Percentiles rank a stretch among this genome's conserved stretches.
Evolutionary conservation across 2,329 filamentous ascomycete genomes (phyloP).

Genomic region (Stemphylium vesicarium): DNA sequence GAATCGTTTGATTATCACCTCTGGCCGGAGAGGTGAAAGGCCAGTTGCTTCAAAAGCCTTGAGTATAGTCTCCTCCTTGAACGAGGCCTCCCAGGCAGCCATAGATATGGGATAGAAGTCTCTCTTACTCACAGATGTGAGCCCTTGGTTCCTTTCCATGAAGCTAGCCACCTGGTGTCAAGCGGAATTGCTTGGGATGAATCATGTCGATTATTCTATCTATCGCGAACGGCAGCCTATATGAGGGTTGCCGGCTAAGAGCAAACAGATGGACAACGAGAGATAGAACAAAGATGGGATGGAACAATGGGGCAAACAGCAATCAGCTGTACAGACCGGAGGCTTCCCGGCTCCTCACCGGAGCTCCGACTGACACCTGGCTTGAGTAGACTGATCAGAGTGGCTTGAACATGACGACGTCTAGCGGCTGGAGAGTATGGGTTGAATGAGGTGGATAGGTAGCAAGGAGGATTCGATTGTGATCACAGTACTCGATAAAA

Average conservation of each 20-base stretch:
- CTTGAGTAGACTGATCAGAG: background rate
- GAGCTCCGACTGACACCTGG: no score
- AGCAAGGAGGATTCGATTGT: slow-evolving; percentile 1
- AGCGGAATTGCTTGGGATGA: no score
- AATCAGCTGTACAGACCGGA: no score
- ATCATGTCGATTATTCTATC: no score
- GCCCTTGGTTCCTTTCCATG: background rate
- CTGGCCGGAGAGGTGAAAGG: background rate
- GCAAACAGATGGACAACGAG: no score
- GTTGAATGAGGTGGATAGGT: background rate
- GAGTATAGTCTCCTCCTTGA: background rate
- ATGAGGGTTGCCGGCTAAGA: no score
- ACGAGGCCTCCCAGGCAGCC: background rate
- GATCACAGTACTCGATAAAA: slow-evolving; percentile 5
- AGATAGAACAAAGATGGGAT: no score
- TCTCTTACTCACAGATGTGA: background rate
- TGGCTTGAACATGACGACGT: background rate
- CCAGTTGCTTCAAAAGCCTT: background rate
- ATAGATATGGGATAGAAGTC: background rate
- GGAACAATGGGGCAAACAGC: no score
- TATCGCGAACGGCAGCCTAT: no score
- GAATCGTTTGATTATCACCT: background rate
- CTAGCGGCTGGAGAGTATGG: slow-evolving; percentile 4
- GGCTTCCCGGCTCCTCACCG: no score
- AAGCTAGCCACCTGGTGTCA: background rate